Evolutionary conservation across 805 yeast species (phyloP), one percentile per base, ranked within the genome.

Genomic region (Ogataea saltuana): DNA sequence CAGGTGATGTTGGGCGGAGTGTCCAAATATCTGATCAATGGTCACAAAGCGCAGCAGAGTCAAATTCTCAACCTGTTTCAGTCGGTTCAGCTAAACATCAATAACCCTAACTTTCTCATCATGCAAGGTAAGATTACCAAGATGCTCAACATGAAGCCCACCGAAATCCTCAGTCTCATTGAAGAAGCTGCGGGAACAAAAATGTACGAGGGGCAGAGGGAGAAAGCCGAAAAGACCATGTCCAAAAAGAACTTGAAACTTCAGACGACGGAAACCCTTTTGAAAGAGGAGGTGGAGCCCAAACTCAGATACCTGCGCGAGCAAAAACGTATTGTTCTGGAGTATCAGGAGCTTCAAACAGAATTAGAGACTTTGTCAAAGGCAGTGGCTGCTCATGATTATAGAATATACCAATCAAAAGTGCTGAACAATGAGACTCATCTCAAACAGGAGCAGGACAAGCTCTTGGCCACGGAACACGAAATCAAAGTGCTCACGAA

Each of bases 61-160:
- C 85, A 93, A 9, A 97, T 93, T 1, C 74, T 89, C 43, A 90
- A 85, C 55, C 67, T 95, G 40, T 90, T 95, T 63, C 98, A 91
- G 63, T 84, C 95, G 13, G 96, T 95, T 17, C 99, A 93, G 66
- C 75, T 93, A 49, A 93, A 93, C 60, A 91, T 93, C 63, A 93
- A 93, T 64, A 93, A 91, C 60, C 99, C 99, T 23, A 93, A 93
- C 63, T 93, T 93, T 66, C 74, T 93, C 55, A 93, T 93, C 58
- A 93, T 95, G 99, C 99, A 93, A 67, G 99, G 99, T 47, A 88
- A 89, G 61, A 93, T 95, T 67, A 95, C 99, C 25, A 91, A 93
- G 63, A 97, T 93, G 51, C 74, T 93, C 57, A 93, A 93, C 63
- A 93, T 93, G 98, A 88, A 87, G 56, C 95, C 99, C 1, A 70